phyloP scores from a whole-genome alignment of 805 yeast genomes.

The Candida koratica region DNA sequence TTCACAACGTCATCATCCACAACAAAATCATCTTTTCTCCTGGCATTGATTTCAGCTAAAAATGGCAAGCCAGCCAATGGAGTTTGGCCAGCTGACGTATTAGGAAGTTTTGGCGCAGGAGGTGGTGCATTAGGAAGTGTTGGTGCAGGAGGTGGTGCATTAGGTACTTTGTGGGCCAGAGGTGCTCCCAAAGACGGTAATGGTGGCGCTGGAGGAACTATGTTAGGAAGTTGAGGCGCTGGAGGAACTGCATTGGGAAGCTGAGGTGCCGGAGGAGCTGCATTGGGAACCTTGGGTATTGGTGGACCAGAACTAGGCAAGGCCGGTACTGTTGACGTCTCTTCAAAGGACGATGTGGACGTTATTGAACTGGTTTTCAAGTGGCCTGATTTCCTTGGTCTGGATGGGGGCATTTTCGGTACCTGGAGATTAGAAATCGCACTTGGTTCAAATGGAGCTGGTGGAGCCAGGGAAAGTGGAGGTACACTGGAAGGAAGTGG shows the following conservation, averaged over 20 bases:
- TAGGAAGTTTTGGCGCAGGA: constrained; percentile 12
- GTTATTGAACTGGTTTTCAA: constrained; percentile 22
- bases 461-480: constrained; percentile 21
- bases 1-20: constrained; percentile 31
- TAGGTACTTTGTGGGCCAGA: constrained; percentile 18
- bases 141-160: constrained; percentile 18
- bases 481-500: background rate
- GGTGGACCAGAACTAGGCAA: constrained; percentile 19
- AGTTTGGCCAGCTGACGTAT: constrained; percentile 9
- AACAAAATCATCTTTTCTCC: constrained; percentile 49
- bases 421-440: constrained; percentile 10
- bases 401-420: constrained; percentile 38
- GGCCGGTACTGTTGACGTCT: constrained; percentile 12
- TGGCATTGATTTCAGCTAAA: constrained; percentile 53
- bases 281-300: constrained; percentile 8
- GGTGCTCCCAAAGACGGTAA: constrained; percentile 13
- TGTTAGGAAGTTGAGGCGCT: constrained; percentile 9
- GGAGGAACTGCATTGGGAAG: constrained; percentile 14
- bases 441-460: constrained; percentile 19
- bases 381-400: constrained; percentile 40
- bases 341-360: constrained; percentile 18
- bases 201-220: constrained; percentile 17
- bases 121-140: constrained; percentile 16
- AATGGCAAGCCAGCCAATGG: constrained; percentile 45
- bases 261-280: constrained; percentile 1